These are phyloP conservation scores for Dictyostelium purpureum DNA, from an alignment of 78 protist species.

Conservation along the genomic window DNA sequence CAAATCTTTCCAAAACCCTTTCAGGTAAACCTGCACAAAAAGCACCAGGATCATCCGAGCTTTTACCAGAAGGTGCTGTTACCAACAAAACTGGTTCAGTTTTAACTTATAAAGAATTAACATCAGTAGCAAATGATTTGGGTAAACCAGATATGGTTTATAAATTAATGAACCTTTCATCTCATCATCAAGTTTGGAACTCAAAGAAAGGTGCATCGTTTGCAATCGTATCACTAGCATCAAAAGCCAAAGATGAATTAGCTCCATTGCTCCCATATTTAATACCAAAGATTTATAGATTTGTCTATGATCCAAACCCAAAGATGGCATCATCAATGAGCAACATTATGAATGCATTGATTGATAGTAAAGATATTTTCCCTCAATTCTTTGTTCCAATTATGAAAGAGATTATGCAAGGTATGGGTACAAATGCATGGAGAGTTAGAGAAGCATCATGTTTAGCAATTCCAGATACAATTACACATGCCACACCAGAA, in stretches of 20 bases:
- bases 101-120: constrained; percentile 43
- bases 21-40: constrained; percentile 74
- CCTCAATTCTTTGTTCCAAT: constrained; percentile 50
- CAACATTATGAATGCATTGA: constrained; percentile 45
- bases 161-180: constrained; percentile 78
- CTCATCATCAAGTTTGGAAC: constrained; percentile 85
- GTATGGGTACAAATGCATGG: constrained; percentile 69
- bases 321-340: constrained; percentile 70
- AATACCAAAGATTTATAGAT: constrained; percentile 86
- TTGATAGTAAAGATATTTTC: constrained; percentile 47
- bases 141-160: constrained; percentile 89
- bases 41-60: constrained; percentile 71
- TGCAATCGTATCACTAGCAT: constrained; percentile 66
- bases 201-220: constrained; percentile 87
- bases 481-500: constrained; percentile 46
- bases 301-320: constrained; percentile 81
- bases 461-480: constrained; percentile 74
- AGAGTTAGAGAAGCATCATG: constrained; percentile 81
- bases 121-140: constrained; percentile 75
- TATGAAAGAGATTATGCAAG: constrained; percentile 50
- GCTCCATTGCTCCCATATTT: constrained; percentile 73
- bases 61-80: constrained; percentile 66
- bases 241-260: constrained; percentile 56
- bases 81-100: constrained; percentile 50
- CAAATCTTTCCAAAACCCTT: constrained; percentile 54